These are phyloP conservation scores for Thermothelomyces thermophilus DNA, from an alignment of 2,329 filamentous ascomycete species.

Conservation along the genomic window DNA sequence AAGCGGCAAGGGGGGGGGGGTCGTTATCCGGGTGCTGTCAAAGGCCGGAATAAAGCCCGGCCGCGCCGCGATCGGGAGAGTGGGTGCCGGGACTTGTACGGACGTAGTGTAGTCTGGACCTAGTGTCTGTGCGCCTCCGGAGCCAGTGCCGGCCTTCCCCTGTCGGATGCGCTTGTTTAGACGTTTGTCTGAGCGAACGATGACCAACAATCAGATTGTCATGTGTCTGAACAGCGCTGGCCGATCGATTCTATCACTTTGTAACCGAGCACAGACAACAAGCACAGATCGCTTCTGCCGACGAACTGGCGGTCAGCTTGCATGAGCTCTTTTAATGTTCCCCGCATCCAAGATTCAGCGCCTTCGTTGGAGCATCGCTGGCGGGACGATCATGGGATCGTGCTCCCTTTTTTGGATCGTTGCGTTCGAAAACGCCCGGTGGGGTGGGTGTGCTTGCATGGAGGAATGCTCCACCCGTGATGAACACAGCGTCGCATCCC, in stretches of 20 bases:
- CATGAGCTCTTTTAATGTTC: conserved; percentile 25
- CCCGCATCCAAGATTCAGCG: conserved; percentile 27
- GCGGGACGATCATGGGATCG: conserved; percentile 25
- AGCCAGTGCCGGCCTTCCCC: conserved; percentile 22
- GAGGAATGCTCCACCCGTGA: not conserved
- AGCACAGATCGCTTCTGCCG: not conserved
- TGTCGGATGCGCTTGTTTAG: conserved; percentile 27
- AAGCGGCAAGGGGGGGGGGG: not conserved
- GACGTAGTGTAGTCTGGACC: not conserved
- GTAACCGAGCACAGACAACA: not conserved
- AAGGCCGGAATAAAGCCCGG: not conserved
- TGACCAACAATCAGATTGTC: conserved; percentile 17
- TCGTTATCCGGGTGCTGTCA: not conserved
- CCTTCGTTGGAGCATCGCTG: conserved; percentile 16
- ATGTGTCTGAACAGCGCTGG: too few species aligned
- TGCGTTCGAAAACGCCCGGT: not conserved
- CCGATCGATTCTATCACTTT: not conserved
- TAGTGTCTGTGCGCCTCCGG: conserved; percentile 28
- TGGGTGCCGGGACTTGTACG: too few species aligned
- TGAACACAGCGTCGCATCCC: too few species aligned
- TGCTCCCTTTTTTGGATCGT: conserved; percentile 11
- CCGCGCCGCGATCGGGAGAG: not conserved
- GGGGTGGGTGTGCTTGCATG: too few species aligned
- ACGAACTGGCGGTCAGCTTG: conserved; percentile 20
- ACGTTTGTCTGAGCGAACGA: conserved; percentile 22